A percentile compares a stretch with the other conserved stretches of the same genome.
Evolutionary conservation across 2,329 filamentous ascomycete genomes (phyloP).

Genomic region (Drechslera avenae): DNA sequence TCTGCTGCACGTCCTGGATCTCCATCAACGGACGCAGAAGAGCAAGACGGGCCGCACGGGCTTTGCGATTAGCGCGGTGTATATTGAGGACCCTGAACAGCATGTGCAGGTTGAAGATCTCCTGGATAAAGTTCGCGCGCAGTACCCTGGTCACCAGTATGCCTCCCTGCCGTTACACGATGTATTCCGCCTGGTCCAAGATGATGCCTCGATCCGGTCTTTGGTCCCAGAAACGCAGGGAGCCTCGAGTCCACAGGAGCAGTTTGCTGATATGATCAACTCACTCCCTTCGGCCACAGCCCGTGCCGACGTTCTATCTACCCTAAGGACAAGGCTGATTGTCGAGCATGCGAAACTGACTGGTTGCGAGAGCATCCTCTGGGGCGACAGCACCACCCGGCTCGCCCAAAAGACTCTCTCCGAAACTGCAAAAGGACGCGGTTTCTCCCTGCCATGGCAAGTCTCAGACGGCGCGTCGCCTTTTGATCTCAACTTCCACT

Average conservation of each 20-base stretch:
- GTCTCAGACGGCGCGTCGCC: slow-evolving; percentile 74
- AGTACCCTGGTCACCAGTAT: slow-evolving; percentile 71
- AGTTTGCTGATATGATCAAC: slow-evolving; percentile 60
- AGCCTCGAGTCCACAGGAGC: slow-evolving; percentile 16
- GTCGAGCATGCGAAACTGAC: slow-evolving; percentile 57
- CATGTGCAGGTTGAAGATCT: slow-evolving; percentile 11
- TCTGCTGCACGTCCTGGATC: slow-evolving; percentile 75
- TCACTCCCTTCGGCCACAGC: slow-evolving; percentile 75
- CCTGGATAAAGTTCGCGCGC: slow-evolving; percentile 53
- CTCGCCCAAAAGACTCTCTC: slow-evolving; percentile 85
- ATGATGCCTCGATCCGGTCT: slow-evolving; percentile 27
- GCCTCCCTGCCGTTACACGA: slow-evolving; percentile 67
- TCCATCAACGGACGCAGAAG: slow-evolving; percentile 69
- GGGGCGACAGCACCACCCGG: slow-evolving; percentile 85
- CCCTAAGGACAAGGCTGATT: slow-evolving; percentile 74
- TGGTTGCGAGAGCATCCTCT: slow-evolving; percentile 72
- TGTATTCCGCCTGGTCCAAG: slow-evolving; percentile 47
- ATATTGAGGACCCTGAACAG: slow-evolving; percentile 50
- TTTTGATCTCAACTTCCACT: slow-evolving; percentile 68
- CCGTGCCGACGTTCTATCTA: slow-evolving; percentile 71
- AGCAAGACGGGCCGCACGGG: slow-evolving; percentile 67
- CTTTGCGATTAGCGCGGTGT: slow-evolving; percentile 68
- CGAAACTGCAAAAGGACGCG: slow-evolving; percentile 89
- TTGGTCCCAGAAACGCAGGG: slow-evolving; percentile 18
- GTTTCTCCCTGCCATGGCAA: slow-evolving; percentile 80